These are phyloP conservation scores for Pogostemon cablin DNA, from an alignment of 257 asterid genomes.

Conservation along the genomic window DNA sequence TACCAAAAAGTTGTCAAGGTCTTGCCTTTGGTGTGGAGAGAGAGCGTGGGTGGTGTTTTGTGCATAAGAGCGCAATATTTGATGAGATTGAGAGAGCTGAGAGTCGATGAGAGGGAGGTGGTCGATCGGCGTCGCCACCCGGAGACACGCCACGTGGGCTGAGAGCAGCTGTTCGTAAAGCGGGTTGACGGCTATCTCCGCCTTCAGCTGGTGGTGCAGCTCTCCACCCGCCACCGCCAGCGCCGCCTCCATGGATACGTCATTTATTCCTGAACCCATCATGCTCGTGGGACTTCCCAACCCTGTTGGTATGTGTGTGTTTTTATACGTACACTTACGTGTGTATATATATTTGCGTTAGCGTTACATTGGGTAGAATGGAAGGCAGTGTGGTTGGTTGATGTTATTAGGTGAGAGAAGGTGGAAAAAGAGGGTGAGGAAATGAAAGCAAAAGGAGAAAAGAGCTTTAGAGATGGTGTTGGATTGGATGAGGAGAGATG, in stretches of 20 bases:
- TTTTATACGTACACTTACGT: not conserved
- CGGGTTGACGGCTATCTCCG: conserved; percentile 88
- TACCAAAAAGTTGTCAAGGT: conserved; percentile 91
- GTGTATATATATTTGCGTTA: not conserved
- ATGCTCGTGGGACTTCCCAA: conserved; percentile 6
- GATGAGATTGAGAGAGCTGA: conserved; percentile 79
- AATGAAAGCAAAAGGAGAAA: conserved; percentile 31
- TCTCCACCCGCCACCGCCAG: conserved; percentile 37
- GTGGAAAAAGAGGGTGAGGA: conserved; percentile 16
- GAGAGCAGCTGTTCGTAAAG: conserved; percentile 83
- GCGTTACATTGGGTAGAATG: too few relatives aligned
- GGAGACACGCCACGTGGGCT: conserved; percentile 93
- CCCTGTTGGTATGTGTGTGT: conserved; percentile 46
- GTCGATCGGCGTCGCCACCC: conserved; percentile 98
- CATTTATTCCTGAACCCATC: conserved; percentile 39
- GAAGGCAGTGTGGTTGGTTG: too few relatives aligned
- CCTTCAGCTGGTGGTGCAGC: conserved; percentile 59
- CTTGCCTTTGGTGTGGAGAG: conserved; percentile 69
- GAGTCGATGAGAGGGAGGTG: conserved; percentile 89
- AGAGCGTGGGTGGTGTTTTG: conserved; percentile 45
- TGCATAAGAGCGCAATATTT: conserved; percentile 69
- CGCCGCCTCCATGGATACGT: conserved; percentile 27
- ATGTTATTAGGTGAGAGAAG: not conserved
- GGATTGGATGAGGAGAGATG: conserved; percentile 31
- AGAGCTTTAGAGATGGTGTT: conserved; percentile 29